A percentile compares a stretch with the other conserved stretches of the same genome.
Conservation (phyloP, 2,329 filamentous ascomycete species). For the Keithomyces neogunnii region DNA sequence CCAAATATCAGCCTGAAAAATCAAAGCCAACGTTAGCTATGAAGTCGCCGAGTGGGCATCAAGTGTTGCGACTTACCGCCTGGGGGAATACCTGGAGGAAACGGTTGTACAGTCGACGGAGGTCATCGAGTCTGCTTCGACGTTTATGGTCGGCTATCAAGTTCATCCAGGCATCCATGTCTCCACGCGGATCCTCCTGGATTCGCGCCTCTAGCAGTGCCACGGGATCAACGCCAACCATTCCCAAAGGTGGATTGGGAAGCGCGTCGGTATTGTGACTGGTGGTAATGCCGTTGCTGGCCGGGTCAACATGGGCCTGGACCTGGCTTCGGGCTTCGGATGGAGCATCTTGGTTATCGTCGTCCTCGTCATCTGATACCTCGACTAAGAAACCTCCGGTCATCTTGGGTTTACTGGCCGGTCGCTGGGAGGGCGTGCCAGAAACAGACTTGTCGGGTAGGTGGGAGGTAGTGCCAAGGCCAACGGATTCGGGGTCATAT, state of each 20-base stretch:
- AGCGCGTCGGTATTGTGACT: constrained; percentile 15
- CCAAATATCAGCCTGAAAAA: constrained; percentile 79
- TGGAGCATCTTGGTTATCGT: constrained; percentile 15
- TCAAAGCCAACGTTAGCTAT: too few species aligned
- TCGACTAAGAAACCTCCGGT: constrained; percentile 52
- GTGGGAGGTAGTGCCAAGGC: constrained; percentile 32
- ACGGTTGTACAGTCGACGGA: constrained; percentile 71
- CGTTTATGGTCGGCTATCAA: constrained; percentile 79
- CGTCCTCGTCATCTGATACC: constrained; percentile 49
- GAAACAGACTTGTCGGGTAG: constrained; percentile 19
- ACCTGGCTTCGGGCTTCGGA: constrained; percentile 6
- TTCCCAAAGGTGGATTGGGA: constrained; percentile 24
- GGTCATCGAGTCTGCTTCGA: constrained; percentile 74
- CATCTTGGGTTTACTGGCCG: constrained; percentile 46
- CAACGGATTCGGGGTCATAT: constrained; percentile 50
- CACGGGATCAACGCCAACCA: constrained; percentile 55
- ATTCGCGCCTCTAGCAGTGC: constrained; percentile 83
- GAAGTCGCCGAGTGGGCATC: background rate
- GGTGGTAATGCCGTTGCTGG: constrained; percentile 12
- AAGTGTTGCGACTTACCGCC: constrained; percentile 58
- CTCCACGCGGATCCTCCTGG: constrained; percentile 84
- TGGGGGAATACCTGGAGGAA: constrained; percentile 86
- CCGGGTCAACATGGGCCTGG: constrained; percentile 3
- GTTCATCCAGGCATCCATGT: constrained; percentile 83
- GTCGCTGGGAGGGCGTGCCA: constrained; percentile 18